Evolutionary conservation across 805 yeast genomes (phyloP).

Genomic region (Clavispora santaluciae): DNA sequence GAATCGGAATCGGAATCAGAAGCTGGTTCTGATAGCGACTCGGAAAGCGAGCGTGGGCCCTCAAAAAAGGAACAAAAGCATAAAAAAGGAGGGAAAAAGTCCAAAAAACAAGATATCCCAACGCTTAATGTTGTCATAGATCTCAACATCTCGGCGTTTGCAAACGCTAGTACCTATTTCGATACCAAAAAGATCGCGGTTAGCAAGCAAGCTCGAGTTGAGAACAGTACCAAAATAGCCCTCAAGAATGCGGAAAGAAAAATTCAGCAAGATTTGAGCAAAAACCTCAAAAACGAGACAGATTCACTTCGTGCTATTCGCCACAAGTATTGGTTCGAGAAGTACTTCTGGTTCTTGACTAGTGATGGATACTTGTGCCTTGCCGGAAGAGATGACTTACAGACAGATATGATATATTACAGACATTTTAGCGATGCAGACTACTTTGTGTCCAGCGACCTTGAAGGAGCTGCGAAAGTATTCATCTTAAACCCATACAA

Average conservation of each 20-base stretch:
- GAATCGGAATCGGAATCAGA: conserved; percentile 29
- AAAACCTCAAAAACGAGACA: conserved; percentile 50
- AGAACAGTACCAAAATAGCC: conserved; percentile 70
- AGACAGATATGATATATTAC: conserved; percentile 74
- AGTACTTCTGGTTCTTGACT: conserved; percentile 90
- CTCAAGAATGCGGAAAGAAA: conserved; percentile 77
- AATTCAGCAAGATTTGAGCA: conserved; percentile 66
- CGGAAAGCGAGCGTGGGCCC: conserved; percentile 7
- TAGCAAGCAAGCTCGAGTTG: conserved; percentile 76
- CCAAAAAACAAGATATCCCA: conserved; percentile 9
- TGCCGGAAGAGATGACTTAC: conserved; percentile 79
- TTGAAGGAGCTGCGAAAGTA: conserved; percentile 69
- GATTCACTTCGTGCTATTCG: conserved; percentile 56
- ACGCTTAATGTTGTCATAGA: conserved; percentile 58
- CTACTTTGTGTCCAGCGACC: conserved; percentile 65
- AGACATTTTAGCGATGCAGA: conserved; percentile 74
- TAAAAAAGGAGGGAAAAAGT: conserved; percentile 11
- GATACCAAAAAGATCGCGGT: conserved; percentile 70
- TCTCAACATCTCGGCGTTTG: conserved; percentile 69
- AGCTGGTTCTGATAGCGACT: conserved; percentile 27
- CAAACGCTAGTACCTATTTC: conserved; percentile 81
- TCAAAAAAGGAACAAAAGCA: conserved; percentile 8
- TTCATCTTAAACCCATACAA: conserved; percentile 75
- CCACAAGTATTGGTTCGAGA: conserved; percentile 85
- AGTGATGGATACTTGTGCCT: conserved; percentile 82